Evolutionary conservation across 805 yeast species (phyloP), one percentile per base, ranked within the genome.

Genomic region (Hanseniaspora jakobsenii): DNA sequence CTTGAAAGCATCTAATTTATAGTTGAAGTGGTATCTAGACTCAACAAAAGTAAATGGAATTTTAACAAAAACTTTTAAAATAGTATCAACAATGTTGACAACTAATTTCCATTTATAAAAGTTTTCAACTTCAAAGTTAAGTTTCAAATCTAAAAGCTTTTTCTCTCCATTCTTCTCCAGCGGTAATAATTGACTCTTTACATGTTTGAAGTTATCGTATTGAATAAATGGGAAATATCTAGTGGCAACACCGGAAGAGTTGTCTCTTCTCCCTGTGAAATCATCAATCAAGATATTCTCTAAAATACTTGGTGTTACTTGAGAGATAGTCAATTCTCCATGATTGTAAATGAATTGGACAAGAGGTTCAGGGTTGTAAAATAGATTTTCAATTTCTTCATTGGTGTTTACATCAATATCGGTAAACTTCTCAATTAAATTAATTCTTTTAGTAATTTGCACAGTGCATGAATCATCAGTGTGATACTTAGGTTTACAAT

Each of bases 201-300:
- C 51, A 38, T 65, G 66, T 69, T 69, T 66, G 45, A 66, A 66
- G 37, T 58, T 59, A 50, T 66, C 65, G 45, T 62, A 55, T 41
- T 56, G 63, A 8, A 67, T 48, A 10, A 57, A 32, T 32, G 70
- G 69, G 51, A 56, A 65, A 51, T 64, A 66, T 48, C 56, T 61
- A 1, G 59, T 52, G 4, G 55, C 53, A n/a, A 51, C 32, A n/a
- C 61, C 63, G 21, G 61, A 53, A 35, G 46, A 18, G 42, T 58
- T 48, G 52, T 57, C 59, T 49, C 63, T 55, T 50, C 59, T 52
- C 40, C 59, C 45, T 10, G 48, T 34, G 13, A 45, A 45, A 30
- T 45, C 48, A 38, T 45, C 48, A 29, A 34, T 14, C 19, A 45
- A 27, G 6, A 45, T 10, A 12, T 45, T 35, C 34, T 39, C 44